Evolutionary conservation across 2,329 filamentous ascomycete genomes (phyloP).

Genomic region (Exophiala sp.): DNA sequence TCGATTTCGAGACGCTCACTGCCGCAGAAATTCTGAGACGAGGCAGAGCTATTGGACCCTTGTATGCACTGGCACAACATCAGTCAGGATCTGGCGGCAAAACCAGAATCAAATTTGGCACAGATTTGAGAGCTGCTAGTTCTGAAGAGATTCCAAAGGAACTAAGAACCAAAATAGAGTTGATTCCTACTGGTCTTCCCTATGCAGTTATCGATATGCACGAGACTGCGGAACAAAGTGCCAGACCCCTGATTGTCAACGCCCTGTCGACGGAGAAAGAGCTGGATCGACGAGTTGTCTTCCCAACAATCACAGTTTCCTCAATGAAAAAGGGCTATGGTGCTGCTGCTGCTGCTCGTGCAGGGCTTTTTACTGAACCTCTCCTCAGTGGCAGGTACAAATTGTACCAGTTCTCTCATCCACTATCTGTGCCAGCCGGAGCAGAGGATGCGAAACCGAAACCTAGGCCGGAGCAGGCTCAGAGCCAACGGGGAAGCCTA

Average conservation of each 20-base stretch:
- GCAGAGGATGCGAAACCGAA: neutral
- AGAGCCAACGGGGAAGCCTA: neutral
- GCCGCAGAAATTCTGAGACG: conserved; percentile 49
- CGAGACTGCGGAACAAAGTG: conserved; percentile 31
- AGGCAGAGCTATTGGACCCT: conserved; percentile 22
- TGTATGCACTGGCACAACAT: conserved; percentile 5
- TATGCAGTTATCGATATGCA: conserved; percentile 35
- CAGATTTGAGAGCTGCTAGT: conserved; percentile 11
- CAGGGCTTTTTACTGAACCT: conserved; percentile 14
- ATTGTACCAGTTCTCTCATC: conserved; percentile 17
- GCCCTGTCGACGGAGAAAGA: neutral
- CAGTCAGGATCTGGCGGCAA: neutral
- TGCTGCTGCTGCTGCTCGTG: conserved; percentile 17
- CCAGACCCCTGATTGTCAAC: conserved; percentile 38
- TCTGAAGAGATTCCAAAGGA: conserved; percentile 15
- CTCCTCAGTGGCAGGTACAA: conserved; percentile 8
- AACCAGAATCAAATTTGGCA: conserved; percentile 18
- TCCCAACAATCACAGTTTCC: conserved; percentile 20
- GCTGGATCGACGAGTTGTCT: conserved; percentile 9
- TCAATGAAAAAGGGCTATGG: conserved; percentile 11
- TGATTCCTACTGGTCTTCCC: conserved; percentile 32
- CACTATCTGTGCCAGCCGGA: conserved; percentile 6
- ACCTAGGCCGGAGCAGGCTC: neutral
- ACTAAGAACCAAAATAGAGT: conserved; percentile 2
- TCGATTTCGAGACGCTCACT: conserved; percentile 55